These are phyloP conservation scores for Penicillium sp. DNA, from an alignment of 2,329 filamentous ascomycete genomes.

Conservation along the genomic window DNA sequence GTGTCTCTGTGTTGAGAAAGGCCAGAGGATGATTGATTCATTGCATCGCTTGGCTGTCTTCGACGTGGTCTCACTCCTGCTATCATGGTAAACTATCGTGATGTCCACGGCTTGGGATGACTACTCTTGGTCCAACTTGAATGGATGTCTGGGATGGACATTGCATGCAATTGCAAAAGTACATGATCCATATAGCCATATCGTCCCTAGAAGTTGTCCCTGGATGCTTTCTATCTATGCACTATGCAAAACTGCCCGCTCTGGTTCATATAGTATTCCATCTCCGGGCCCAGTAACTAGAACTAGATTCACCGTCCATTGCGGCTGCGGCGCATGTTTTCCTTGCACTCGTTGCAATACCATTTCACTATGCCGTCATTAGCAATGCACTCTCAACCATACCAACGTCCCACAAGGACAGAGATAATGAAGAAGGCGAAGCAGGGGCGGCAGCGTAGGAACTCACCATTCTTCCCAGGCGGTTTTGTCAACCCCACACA, in stretches of 20 bases:
- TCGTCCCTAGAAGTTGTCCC: too few relatives aligned
- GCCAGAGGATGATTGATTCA: background rate
- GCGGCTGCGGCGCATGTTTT: conserved; percentile 57
- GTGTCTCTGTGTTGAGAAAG: background rate
- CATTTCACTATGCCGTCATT: conserved; percentile 63
- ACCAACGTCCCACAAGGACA: background rate
- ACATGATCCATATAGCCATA: background rate
- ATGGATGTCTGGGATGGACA: too few relatives aligned
- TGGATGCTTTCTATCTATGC: too few relatives aligned
- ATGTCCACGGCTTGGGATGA: too few relatives aligned
- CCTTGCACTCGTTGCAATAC: conserved; percentile 78
- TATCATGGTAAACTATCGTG: too few relatives aligned
- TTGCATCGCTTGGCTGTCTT: too few relatives aligned
- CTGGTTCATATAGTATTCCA: too few relatives aligned
- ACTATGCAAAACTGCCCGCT: too few relatives aligned
- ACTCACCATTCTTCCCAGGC: conserved; percentile 71
- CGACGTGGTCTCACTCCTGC: too few relatives aligned
- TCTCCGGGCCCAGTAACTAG: background rate
- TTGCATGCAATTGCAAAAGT: too few relatives aligned
- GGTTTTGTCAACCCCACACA: conserved; percentile 77
- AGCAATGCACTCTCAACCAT: conserved; percentile 9
- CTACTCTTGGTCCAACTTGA: too few relatives aligned
- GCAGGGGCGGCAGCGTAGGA: too few relatives aligned
- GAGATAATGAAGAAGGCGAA: conserved; percentile 5
- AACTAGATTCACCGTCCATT: conserved; percentile 34